Evolutionary conservation across 2,329 filamentous ascomycete species (phyloP), one percentile per base, ranked within the genome.

Genomic region (Botryotinia narcissicola): DNA sequence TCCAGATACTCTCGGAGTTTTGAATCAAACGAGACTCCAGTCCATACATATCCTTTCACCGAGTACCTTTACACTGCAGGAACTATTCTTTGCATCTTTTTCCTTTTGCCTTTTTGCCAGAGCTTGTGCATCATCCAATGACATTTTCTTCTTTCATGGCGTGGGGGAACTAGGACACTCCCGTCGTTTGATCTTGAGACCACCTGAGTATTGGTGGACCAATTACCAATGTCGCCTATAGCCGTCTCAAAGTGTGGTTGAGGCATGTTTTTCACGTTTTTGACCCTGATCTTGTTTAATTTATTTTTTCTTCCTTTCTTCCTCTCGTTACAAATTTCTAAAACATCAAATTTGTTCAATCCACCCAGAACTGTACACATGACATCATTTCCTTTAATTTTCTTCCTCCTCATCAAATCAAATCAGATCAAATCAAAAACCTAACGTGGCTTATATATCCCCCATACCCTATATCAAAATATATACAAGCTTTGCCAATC

Each of bases 61-160:
- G 61, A 63, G 61, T 63, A 51, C 48, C 48, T n/a, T 12, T 29
- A 63, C 60, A 63, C 61, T 63, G 61, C 61, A 42, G 61, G 25
- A 44, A 44, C 37, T 29, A 40, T 63, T 63, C 25, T 63, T 29
- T 29, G 37, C 51, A 57, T 57, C 51, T 42, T 8, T 62, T 61
- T 51, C 48, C 37, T 63, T 8, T 62, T 61, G n/a, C 48, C 37
- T 63, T 62, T 42, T 42, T 16, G 48, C 25, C 35, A 42, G 60
- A 42, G 7, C 12, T 4, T 42, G 25, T 4, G 25, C 10, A 16
- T n/a, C 32, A 16, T 40, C 60, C 60, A 42, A 42, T 62, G 3
- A 35, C 25, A 40, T 42, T 18, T 62, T 59, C 29, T 62, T 37
- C 32, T 37, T n/a, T n/a, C 25, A 29, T 40, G 37, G 25, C 37